Conservation (phyloP, 495 filamentous ascomycete genomes). For the Penicillium lividum region DNA sequence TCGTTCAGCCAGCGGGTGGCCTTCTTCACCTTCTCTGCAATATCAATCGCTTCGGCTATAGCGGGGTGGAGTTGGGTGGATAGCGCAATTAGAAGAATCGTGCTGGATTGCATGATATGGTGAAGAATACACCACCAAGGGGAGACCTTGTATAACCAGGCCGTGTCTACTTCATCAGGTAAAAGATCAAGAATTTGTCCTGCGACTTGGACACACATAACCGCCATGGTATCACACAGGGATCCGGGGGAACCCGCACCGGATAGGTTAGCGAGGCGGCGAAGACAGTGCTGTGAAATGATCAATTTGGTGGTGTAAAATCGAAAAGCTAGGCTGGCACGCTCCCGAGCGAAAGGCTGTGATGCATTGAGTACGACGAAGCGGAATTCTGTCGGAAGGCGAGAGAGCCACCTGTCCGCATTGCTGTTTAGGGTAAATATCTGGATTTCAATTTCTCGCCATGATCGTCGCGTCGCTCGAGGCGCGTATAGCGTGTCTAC, state of each 20-base stretch:
- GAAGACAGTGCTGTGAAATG: slow-evolving; percentile 60
- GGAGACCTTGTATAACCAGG: slow-evolving; percentile 43
- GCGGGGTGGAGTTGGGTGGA: slow-evolving; percentile 42
- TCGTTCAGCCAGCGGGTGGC: slow-evolving; percentile 48
- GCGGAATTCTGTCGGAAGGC: slow-evolving; percentile 34
- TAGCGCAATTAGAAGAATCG: slow-evolving; percentile 57
- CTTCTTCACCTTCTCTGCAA: slow-evolving; percentile 48
- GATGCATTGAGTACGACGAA: slow-evolving; percentile 12
- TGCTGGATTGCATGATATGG: slow-evolving; percentile 59
- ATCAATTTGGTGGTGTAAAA: slow-evolving; percentile 59
- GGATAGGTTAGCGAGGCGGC: slow-evolving; percentile 37
- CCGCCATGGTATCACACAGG: slow-evolving; percentile 51
- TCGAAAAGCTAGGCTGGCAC: slow-evolving; percentile 46
- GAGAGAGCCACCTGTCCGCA: slow-evolving; percentile 28
- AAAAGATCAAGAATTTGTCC: slow-evolving; percentile 49
- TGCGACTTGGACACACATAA: slow-evolving; percentile 53
- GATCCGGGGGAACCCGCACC: slow-evolving; percentile 18
- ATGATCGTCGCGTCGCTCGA: slow-evolving; percentile 17
- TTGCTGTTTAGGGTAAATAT: slow-evolving; percentile 22
- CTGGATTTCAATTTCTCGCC: slow-evolving; percentile 25
- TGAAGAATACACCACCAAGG: slow-evolving; percentile 66
- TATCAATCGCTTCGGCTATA: slow-evolving; percentile 32
- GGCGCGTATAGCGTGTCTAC: slow-evolving; percentile 28
- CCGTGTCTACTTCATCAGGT: slow-evolving; percentile 33
- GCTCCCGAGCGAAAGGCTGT: slow-evolving; percentile 35